phyloP scores from a whole-genome alignment of 2,329 filamentous ascomycete species.

The Botrytis paeoniae region DNA sequence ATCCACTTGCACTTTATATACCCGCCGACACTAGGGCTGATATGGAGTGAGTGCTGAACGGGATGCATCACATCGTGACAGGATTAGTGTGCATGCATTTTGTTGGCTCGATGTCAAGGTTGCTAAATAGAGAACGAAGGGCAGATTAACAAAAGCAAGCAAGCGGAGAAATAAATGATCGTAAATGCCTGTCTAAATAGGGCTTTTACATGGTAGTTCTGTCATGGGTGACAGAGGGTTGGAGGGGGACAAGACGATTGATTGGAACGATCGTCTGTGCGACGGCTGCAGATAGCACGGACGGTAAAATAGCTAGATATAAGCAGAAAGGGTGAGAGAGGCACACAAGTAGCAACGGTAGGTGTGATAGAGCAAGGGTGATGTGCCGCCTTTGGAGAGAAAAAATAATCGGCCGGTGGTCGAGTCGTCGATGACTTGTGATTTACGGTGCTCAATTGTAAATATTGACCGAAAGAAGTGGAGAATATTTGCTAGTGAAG shows the following conservation, averaged over 20 bases:
- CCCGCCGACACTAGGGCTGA: conserved; percentile 8
- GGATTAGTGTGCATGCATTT: conserved; percentile 12
- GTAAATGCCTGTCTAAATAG: neutral
- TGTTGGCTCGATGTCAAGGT: neutral
- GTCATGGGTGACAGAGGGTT: neutral
- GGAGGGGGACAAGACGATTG: conserved; percentile 7
- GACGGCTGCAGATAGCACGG: conserved; percentile 3
- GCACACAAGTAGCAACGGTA: neutral
- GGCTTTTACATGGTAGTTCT: conserved; percentile 3
- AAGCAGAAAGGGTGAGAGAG: neutral
- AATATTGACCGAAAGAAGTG: neutral
- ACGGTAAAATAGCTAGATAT: neutral
- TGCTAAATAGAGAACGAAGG: neutral
- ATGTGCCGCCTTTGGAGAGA: neutral
- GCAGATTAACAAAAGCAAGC: neutral
- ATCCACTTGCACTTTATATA: conserved; percentile 12
- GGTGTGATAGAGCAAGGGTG: conserved; percentile 2
- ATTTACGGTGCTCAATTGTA: neutral
- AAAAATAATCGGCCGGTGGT: neutral
- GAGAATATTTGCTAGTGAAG: neutral
- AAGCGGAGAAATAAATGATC: conserved; percentile 8
- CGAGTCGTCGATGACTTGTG: neutral
- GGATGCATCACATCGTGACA: conserved; percentile 10
- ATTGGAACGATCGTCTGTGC: conserved; percentile 3
- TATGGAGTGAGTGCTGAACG: neutral